Conservation (phyloP, 2,329 filamentous ascomycete genomes). For the Botrytis galanthina region DNA sequence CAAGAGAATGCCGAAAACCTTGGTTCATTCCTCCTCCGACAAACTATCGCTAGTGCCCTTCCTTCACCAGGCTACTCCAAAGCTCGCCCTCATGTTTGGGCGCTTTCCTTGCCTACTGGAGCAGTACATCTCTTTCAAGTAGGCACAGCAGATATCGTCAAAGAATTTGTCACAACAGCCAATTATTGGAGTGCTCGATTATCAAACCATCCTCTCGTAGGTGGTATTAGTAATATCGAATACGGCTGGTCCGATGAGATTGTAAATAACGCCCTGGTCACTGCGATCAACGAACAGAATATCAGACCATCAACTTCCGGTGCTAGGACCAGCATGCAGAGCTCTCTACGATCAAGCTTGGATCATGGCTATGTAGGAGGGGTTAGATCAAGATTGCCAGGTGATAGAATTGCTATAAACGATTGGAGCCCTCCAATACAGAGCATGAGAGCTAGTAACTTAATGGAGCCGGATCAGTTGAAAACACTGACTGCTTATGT, state of each 20-base stretch:
- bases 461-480: conserved; percentile 79
- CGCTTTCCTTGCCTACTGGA: conserved; percentile 84
- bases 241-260: conserved; percentile 93
- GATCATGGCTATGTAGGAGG: conserved; percentile 43
- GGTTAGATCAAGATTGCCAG: conserved; percentile 63
- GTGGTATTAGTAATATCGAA: conserved; percentile 94
- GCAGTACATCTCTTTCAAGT: conserved; percentile 98
- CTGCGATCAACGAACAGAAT: conserved; percentile 50
- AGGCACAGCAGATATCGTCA: conserved; percentile 89
- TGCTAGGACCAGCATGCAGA: conserved; percentile 47
- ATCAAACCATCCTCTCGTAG: conserved; percentile 88
- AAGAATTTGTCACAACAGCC: conserved; percentile 88
- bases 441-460: conserved; percentile 79
- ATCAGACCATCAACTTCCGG: conserved; percentile 34
- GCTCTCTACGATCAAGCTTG: conserved; percentile 59
- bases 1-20: conserved; percentile 92
- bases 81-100: conserved; percentile 87
- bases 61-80: conserved; percentile 93
- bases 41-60: conserved; percentile 86
- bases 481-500: conserved; percentile 75
- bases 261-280: conserved; percentile 53
- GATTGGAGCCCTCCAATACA: conserved; percentile 90
- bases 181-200: conserved; percentile 98
- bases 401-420: conserved; percentile 77
- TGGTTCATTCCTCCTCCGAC: conserved; percentile 81